A percentile compares a stretch with the other conserved stretches of the same genome.
phyloP scores from a whole-genome alignment of 768 basidiomycete species.

The Clathrus columnatus region DNA sequence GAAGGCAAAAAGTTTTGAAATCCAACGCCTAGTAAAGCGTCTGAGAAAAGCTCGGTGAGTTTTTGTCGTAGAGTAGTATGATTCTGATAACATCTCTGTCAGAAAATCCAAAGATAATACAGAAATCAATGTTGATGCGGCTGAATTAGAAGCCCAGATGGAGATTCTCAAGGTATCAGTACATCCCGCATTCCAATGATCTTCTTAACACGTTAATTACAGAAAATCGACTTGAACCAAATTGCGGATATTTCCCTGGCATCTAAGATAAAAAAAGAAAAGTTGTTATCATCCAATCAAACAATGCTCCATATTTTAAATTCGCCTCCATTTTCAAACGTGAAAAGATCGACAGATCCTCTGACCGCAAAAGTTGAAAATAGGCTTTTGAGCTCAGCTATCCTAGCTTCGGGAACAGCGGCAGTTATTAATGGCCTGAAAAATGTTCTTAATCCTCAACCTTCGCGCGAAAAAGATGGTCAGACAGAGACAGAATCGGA shows the following conservation, averaged over 20 bases:
- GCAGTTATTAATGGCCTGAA: constrained; percentile 43
- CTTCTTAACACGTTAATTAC: constrained; percentile 5
- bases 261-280: constrained; percentile 70
- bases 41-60: constrained; percentile 59
- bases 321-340: constrained; percentile 8
- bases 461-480: constrained; percentile 20
- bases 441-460: constrained; percentile 25
- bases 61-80: neutral
- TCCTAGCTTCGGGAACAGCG: constrained; percentile 51
- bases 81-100: neutral
- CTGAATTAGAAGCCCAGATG: constrained; percentile 52
- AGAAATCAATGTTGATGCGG: constrained; percentile 22
- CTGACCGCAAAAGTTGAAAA: constrained; percentile 52
- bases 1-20: constrained; percentile 74
- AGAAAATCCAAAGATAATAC: constrained; percentile 27
- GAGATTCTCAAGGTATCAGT: constrained; percentile 51
- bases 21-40: constrained; percentile 74
- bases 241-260: constrained; percentile 59
- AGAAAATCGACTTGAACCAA: constrained; percentile 52
- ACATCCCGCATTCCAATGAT: neutral
- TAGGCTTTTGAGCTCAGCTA: constrained; percentile 68
- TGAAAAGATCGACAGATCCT: constrained; percentile 10
- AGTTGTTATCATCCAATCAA: constrained; percentile 41
- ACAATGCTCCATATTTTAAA: constrained; percentile 36
- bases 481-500: neutral